phyloP scores from a whole-genome alignment of 345 rosid genomes.

The Aurinia saxatilis region DNA sequence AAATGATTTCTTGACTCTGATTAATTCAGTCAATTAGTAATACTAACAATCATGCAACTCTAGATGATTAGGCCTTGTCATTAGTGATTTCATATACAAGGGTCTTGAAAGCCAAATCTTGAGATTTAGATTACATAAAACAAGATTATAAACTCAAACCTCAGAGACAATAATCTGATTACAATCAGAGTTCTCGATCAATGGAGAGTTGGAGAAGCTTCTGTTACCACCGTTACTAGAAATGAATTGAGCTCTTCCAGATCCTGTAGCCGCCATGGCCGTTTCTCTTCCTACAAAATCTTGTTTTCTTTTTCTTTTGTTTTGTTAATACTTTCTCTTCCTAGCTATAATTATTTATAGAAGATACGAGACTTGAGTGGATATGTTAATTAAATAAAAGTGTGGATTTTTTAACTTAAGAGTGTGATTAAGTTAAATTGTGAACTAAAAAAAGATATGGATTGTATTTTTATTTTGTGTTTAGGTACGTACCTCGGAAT shows the following conservation, averaged over 20 bases:
- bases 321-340: too few species aligned
- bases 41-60: background rate
- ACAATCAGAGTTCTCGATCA: slow-evolving; percentile 45
- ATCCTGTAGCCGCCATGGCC: slow-evolving; percentile 33
- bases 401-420: background rate
- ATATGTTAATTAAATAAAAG: background rate
- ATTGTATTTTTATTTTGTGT: too few species aligned
- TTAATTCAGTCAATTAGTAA: background rate
- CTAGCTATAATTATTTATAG: background rate
- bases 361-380: background rate
- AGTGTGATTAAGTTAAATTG: background rate
- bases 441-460: background rate
- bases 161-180: slow-evolving; percentile 76
- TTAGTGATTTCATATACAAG: too few species aligned
- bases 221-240: slow-evolving; percentile 45
- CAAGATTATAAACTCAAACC: slow-evolving; percentile 23
- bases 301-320: too few species aligned
- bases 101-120: background rate
- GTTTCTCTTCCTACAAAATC: background rate
- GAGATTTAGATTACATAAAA: background rate
- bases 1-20: background rate
- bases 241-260: slow-evolving; percentile 72
- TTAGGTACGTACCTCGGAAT: slow-evolving; percentile 1
- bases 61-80: too few species aligned
- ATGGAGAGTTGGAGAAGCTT: slow-evolving; percentile 59